phyloP scores from a whole-genome alignment of 257 asterid genomes.

The Solanum infundibuliforme region DNA sequence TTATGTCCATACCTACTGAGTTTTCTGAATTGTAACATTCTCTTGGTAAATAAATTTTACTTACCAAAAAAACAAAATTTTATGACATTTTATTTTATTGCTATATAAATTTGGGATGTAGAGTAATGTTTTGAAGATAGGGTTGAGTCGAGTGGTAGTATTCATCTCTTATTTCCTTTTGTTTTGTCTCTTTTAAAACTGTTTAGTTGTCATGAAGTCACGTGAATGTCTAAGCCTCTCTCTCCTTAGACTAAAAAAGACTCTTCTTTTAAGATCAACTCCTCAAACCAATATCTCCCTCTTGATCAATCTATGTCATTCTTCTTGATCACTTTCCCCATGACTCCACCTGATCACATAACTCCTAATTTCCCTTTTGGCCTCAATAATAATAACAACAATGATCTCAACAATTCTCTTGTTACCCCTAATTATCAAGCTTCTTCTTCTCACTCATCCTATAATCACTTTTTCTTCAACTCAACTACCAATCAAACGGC shows the following conservation, averaged over 20 bases:
- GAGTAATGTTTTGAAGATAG: constrained; percentile 37
- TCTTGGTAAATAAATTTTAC: not conserved
- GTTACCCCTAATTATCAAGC: constrained; percentile 17
- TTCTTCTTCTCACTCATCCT: constrained; percentile 8
- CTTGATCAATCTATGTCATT: not conserved
- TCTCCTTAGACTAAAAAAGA: not conserved
- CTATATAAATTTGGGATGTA: not conserved
- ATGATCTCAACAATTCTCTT: not conserved
- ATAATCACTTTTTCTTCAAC: constrained; percentile 2
- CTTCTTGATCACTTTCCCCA: not conserved
- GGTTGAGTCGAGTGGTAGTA: constrained; percentile 10
- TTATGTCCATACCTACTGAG: not conserved
- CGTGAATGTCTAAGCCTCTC: constrained; percentile 36
- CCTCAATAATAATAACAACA: not conserved
- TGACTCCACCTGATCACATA: constrained; percentile 18
- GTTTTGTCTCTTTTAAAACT: constrained; percentile 43
- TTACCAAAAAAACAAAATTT: not conserved
- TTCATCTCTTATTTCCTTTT: constrained; percentile 45
- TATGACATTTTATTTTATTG: not conserved
- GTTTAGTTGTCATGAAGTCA: constrained; percentile 41
- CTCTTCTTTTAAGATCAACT: not conserved
- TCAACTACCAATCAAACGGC: constrained; percentile 33
- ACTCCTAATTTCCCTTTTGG: constrained; percentile 28
- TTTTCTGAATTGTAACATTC: not conserved
- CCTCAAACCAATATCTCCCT: not conserved